Base-by-base conservation (phyloP, 139 green algal genomes). In the Ulvella scutata region DNA sequence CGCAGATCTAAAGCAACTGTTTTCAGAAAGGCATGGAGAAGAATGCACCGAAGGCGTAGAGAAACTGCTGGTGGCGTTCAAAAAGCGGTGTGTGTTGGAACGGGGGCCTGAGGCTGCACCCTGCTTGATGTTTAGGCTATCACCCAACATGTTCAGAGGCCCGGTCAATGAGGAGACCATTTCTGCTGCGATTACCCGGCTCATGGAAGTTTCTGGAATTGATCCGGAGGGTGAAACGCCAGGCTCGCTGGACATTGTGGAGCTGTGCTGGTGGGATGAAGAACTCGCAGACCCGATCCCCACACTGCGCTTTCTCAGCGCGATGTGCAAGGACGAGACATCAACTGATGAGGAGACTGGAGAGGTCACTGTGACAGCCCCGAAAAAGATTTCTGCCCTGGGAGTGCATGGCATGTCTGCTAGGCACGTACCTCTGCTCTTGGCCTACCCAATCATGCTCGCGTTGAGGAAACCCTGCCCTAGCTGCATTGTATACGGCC, bases 211-310 rank as follows among this genome's bases (percentile, higher is more conserved):
- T 6, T n/a, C 51, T 6, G 51, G 51, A 26, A 26, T 67, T n/a
- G 51, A 3, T 26, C 51, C 51, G 13, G 51, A 67, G 51, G 51
- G n/a, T n/a, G 51, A 67, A 6, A 26, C 51, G 51, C 51, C 51
- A 26, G 51, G 33, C n/a, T 26, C 51, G 51, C 51, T 67, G 13
- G 51, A 67, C 17, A 26, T 26, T 26, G 51, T 67, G 51, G 51
- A 67, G 51, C 4, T 67, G 51, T 67, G 51, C 51, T 67, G 51
- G 51, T 67, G 51, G 51, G 51, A 67, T n/a, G 51, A 26, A n/a
- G 33, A 26, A n/a, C n/a, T n/a, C 9, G 9, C 7, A 26, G 33
- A 26, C 51, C 9, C 51, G 51, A 26, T 67, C n/a, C 9, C n/a
- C 51, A 26, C 20, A 26, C 51, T 67, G 51, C 51, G 51, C n/a